Conservation (phyloP, 176 grass and related monocot genomes). For the Oryza australiensis region DNA sequence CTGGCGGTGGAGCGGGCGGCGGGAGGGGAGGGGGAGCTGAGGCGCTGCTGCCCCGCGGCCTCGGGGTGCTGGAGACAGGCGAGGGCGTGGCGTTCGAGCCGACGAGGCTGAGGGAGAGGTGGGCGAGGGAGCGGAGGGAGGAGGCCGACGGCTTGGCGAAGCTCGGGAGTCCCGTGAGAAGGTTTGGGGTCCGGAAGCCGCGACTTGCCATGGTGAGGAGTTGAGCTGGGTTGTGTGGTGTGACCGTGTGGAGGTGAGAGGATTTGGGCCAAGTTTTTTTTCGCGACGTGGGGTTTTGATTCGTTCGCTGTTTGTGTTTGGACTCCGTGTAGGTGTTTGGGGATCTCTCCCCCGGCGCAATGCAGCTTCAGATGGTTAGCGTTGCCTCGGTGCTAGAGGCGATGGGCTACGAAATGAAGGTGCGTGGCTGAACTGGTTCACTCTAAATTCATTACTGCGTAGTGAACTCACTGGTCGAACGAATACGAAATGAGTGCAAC, state of each 20-base stretch:
- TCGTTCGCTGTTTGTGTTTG: conserved; percentile 11
- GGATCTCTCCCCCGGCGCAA: conserved; percentile 67
- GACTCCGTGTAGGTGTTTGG: conserved; percentile 61
- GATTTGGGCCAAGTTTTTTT: conserved; percentile 2
- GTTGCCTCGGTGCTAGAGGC: conserved; percentile 73
- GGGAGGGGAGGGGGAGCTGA: not conserved
- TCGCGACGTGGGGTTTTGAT: conserved; percentile 25
- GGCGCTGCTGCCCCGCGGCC: not conserved
- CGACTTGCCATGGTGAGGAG: conserved; percentile 79
- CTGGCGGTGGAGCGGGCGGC: not conserved
- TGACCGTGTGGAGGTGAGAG: not conserved
- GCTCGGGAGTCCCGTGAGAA: conserved; percentile 46
- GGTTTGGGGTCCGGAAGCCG: conserved; percentile 63
- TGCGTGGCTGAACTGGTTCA: conserved; percentile 25
- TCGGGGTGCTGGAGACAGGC: conserved; percentile 44
- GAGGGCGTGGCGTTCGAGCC: conserved; percentile 72
- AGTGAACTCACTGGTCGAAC: not conserved
- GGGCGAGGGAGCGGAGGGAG: conserved; percentile 61
- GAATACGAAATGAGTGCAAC: not conserved
- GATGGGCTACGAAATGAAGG: conserved; percentile 90
- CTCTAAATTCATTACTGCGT: not conserved
- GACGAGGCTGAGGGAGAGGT: conserved; percentile 67
- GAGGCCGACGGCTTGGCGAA: conserved; percentile 50
- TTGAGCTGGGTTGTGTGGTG: not conserved
- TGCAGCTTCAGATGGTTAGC: conserved; percentile 93